Evolutionary conservation across 1,139 yeast genomes (phyloP), one percentile per base, ranked within the genome.

Genomic region (Taphrina confusa): DNA sequence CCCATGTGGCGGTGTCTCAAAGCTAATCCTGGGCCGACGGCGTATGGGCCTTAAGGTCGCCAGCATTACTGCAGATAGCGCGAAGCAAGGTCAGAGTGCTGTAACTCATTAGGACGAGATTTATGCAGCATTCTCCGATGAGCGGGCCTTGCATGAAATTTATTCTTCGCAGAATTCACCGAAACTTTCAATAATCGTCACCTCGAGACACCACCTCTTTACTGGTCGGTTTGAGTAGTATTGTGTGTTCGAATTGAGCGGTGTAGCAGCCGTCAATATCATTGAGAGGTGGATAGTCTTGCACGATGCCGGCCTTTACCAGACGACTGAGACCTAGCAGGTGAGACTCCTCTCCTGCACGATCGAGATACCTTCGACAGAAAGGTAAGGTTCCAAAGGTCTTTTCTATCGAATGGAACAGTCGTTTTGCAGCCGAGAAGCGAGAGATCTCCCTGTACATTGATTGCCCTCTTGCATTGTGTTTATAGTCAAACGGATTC

Each of bases 201-300:
- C 99, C 98, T 67, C 92, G 81, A 36, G 96, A 88, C 22, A 92
- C 91, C 51, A 92, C 94, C 74, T 92, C 99, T 76, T 92, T 92
- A 73, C 82, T 82, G 62, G 90, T 90, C 25, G 97, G 95, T 69
- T 91, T 94, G 69, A 92, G 78, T 67, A 94, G 77, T 57, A 92
- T 82, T 1, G 98, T 94, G 75, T 94, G 98, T 73, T 92, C 99
- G 70, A 75, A 92, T 73, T 92, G 99, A 0, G 98, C 98, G 44
- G 98, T 92, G 78, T 87, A 91, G 61, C 87, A 81, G 18, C 97
- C 98, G 65, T 77, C 80, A 49, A 78, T 74, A 72, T 92, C 99
- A 57, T 82, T 84, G 67, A 92, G 77, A n/a, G 99, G 99, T n/a
- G 97, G 97, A 69, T 94, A 91, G 67, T 88, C 98, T 68, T 87